phyloP scores from a whole-genome alignment of 2,329 filamentous ascomycete species.

The Ophiognomonia clavigignenti-juglandacearum region DNA sequence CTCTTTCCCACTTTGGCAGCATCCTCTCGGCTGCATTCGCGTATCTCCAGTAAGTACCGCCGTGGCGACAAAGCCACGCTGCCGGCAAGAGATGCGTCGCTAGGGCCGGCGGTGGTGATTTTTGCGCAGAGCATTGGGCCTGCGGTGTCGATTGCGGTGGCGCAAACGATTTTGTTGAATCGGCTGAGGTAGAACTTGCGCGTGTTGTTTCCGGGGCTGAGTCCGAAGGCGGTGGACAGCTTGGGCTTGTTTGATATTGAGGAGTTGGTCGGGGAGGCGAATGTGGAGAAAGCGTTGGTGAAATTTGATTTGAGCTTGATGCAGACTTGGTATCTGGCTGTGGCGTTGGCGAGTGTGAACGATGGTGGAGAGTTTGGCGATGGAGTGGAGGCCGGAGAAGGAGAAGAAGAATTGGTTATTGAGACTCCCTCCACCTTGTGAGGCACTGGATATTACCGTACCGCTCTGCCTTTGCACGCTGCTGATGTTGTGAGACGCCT shows the following conservation, averaged over 20 bases:
- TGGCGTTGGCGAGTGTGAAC: conserved; percentile 6
- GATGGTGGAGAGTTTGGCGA: conserved; percentile 10
- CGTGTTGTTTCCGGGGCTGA: conserved; percentile 4
- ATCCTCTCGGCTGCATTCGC: conserved; percentile 22
- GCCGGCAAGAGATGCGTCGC: neutral
- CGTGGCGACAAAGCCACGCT: conserved; percentile 28
- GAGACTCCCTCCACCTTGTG: too few relatives aligned
- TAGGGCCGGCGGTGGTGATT: conserved; percentile 4
- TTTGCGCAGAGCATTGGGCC: conserved; percentile 36
- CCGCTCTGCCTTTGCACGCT: too few relatives aligned
- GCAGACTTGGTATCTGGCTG: conserved; percentile 16
- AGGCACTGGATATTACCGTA: too few relatives aligned
- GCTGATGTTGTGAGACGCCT: too few relatives aligned
- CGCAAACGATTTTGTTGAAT: conserved; percentile 33
- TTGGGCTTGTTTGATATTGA: conserved; percentile 10
- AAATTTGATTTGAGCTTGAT: conserved; percentile 11
- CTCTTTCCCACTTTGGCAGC: too few relatives aligned
- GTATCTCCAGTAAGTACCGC: conserved; percentile 27
- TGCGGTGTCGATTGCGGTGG: conserved; percentile 35
- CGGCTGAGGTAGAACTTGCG: conserved; percentile 18
- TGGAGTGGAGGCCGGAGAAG: conserved; percentile 14
- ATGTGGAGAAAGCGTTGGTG: conserved; percentile 2
- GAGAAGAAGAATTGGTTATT: conserved; percentile 14
- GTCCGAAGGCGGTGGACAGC: neutral
- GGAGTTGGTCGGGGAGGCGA: conserved; percentile 2